These are phyloP conservation scores for Chalaropsis ovoidea DNA, from an alignment of 2,329 filamentous ascomycete species.

Conservation along the genomic window DNA sequence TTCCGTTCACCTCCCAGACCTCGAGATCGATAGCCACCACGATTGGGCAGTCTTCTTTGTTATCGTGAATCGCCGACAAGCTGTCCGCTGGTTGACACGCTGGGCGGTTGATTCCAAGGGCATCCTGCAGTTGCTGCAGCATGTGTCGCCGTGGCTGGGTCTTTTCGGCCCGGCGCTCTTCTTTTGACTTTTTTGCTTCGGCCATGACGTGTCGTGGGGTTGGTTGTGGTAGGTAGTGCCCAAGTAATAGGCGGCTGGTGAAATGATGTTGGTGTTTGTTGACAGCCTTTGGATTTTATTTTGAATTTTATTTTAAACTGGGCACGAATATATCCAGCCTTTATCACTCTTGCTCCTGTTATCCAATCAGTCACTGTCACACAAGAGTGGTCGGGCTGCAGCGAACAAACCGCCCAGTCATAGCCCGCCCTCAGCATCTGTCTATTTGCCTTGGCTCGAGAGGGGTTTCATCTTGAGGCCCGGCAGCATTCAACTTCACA, in stretches of 20 bases:
- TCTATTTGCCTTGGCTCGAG: neutral
- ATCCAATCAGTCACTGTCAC: neutral
- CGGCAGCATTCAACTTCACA: no score
- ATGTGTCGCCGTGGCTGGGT: conserved; percentile 30
- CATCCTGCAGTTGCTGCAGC: conserved; percentile 37
- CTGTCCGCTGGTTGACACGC: neutral
- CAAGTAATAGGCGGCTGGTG: no score
- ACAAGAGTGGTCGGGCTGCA: neutral
- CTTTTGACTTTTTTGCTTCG: neutral
- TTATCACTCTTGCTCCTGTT: neutral
- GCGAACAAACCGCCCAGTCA: no score
- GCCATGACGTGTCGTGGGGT: neutral
- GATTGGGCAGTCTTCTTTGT: conserved; percentile 34
- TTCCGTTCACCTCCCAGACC: conserved; percentile 57
- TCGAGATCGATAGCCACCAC: conserved; percentile 79
- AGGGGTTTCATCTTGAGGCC: neutral
- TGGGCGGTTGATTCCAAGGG: neutral
- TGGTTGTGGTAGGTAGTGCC: no score
- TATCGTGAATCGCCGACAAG: neutral
- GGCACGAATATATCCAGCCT: no score
- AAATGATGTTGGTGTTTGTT: neutral
- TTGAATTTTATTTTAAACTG: no score
- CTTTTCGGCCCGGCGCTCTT: conserved; percentile 11
- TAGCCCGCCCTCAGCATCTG: no score
- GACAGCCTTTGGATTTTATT: neutral